Conservation (phyloP, 768 basidiomycete genomes). For the Phallus indusiatus region DNA sequence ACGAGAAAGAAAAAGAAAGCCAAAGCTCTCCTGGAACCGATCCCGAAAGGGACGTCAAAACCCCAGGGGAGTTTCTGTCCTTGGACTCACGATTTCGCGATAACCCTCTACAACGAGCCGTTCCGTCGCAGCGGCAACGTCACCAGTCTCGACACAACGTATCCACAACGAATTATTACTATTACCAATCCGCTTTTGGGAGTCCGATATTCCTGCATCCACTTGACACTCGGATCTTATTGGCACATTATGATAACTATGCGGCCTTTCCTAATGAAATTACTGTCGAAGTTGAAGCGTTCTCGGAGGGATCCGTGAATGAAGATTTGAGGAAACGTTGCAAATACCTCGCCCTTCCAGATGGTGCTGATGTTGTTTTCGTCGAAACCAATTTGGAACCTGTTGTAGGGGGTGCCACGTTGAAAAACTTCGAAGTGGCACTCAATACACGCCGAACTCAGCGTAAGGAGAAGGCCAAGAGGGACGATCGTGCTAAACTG, state of each 20-base stretch:
- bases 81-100: slow-evolving; percentile 7
- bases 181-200: slow-evolving; percentile 91
- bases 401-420: slow-evolving; percentile 66
- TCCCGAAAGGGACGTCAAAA: slow-evolving; percentile 24
- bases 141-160: slow-evolving; percentile 81
- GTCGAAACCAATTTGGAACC: slow-evolving; percentile 76
- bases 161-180: slow-evolving; percentile 86
- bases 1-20: slow-evolving; percentile 11
- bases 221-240: slow-evolving; percentile 87
- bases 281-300: slow-evolving; percentile 67
- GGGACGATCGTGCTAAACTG: slow-evolving; percentile 77
- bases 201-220: slow-evolving; percentile 90
- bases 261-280: slow-evolving; percentile 78
- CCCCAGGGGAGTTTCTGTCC: slow-evolving; percentile 52
- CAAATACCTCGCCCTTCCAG: slow-evolving; percentile 87
- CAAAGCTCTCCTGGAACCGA: slow-evolving; percentile 18
- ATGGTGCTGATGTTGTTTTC: slow-evolving; percentile 89
- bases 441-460: slow-evolving; percentile 65
- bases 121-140: no score
- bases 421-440: slow-evolving; percentile 77
- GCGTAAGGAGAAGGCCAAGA: slow-evolving; percentile 72
- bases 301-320: slow-evolving; percentile 72
- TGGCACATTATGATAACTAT: slow-evolving; percentile 76
- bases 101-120: background rate
- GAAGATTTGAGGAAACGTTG: slow-evolving; percentile 91